A percentile compares a stretch with the other conserved stretches of the same genome.
phyloP scores from a whole-genome alignment of 495 filamentous ascomycete species.

The Penicillium simplicissimum region DNA sequence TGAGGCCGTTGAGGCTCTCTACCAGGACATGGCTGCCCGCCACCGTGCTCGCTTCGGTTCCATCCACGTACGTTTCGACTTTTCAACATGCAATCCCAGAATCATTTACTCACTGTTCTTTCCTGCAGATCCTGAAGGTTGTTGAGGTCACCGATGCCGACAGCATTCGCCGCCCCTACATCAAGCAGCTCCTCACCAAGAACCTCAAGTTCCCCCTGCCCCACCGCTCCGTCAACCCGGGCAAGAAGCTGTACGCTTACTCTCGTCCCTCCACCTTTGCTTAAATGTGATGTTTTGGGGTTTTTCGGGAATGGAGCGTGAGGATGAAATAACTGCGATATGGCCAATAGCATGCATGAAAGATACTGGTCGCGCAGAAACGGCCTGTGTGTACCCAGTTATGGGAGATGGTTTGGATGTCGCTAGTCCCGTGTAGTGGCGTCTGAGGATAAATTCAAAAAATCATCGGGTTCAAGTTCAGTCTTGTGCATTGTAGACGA shows the following conservation, averaged over 20 bases:
- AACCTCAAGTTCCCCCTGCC: constrained; percentile 97
- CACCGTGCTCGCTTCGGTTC: constrained; percentile 97
- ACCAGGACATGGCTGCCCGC: constrained; percentile 99
- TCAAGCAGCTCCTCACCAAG: constrained; percentile 96
- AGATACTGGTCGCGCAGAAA: constrained; percentile 44
- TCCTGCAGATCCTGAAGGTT: constrained; percentile 87
- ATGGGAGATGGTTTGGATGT: constrained; percentile 48
- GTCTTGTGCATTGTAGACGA: constrained; percentile 9
- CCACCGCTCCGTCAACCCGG: constrained; percentile 82
- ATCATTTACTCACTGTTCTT: constrained; percentile 22
- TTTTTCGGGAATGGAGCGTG: constrained; percentile 44
- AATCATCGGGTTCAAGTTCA: constrained; percentile 39
- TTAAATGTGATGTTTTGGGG: constrained; percentile 48
- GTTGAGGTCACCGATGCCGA: constrained; percentile 92
- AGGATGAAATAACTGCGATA: constrained; percentile 50
- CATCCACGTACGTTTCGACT: constrained; percentile 75
- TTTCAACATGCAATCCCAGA: constrained; percentile 16
- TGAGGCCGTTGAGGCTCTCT: constrained; percentile 93
- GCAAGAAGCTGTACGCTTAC: constrained; percentile 87
- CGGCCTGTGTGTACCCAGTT: constrained; percentile 43
- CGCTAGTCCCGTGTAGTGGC: constrained; percentile 50
- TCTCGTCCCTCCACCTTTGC: constrained; percentile 90
- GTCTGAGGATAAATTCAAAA: constrained; percentile 47
- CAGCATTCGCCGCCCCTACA: constrained; percentile 95
- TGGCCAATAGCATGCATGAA: constrained; percentile 51